These are phyloP conservation scores for Paradendryphiella salina DNA, from an alignment of 2,329 filamentous ascomycete genomes.

Conservation along the genomic window DNA sequence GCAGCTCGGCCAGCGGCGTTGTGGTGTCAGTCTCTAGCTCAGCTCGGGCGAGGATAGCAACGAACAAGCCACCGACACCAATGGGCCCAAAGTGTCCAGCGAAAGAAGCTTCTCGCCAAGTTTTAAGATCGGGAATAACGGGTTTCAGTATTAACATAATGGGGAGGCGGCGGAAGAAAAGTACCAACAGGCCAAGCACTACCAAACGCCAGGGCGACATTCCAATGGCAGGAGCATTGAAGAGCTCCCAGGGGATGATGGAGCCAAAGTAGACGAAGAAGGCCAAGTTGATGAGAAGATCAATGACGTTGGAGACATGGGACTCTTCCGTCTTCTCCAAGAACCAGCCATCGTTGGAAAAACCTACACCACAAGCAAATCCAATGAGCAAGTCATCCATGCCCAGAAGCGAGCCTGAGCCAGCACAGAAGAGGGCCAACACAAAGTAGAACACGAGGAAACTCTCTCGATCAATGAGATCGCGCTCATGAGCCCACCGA, in stretches of 20 bases:
- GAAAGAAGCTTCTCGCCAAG: conserved; percentile 95
- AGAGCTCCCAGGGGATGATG: conserved; percentile 95
- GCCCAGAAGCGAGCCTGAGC: conserved; percentile 86
- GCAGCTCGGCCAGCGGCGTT: conserved; percentile 69
- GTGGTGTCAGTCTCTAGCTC: conserved; percentile 78
- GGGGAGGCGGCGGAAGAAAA: conserved; percentile 93
- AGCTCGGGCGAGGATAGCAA: conserved; percentile 89
- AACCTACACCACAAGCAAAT: conserved; percentile 94
- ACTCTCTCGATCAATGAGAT: conserved; percentile 92
- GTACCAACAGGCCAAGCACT: conserved; percentile 90
- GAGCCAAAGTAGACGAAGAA: conserved; percentile 98
- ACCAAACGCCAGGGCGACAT: conserved; percentile 85
- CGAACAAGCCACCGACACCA: conserved; percentile 93
- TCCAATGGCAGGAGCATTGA: conserved; percentile 72
- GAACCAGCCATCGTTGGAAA: conserved; percentile 99
- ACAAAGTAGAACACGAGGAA: conserved; percentile 99
- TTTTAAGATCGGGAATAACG: conserved; percentile 93
- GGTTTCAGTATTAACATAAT: conserved; percentile 92
- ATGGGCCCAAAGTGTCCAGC: conserved; percentile 98
- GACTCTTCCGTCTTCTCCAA: conserved; percentile 97
- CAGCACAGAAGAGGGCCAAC: conserved; percentile 90
- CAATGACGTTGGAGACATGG: conserved; percentile 98
- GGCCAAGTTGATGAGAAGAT: conserved; percentile 91
- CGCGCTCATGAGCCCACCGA: conserved; percentile 79
- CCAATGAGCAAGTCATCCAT: conserved; percentile 93